Conservation (phyloP, 805 yeast genomes). For the Cyberlindnera saturnus region DNA sequence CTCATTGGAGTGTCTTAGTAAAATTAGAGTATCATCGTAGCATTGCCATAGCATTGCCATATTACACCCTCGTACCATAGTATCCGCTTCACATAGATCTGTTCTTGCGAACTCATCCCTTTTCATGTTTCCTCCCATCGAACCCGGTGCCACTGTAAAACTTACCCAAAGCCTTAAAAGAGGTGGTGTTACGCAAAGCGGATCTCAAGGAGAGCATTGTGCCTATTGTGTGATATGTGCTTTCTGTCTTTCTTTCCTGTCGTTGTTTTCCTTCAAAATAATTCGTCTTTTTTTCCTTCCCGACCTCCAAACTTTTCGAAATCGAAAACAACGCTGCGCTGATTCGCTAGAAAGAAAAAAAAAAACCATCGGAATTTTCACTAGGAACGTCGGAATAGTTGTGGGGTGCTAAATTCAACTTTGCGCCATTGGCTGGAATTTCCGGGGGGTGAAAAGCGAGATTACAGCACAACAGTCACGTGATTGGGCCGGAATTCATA, state of each 20-base stretch:
- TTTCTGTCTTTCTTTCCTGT: background rate
- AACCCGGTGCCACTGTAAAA: background rate
- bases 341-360: slow-evolving; percentile 21
- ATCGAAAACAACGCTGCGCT: slow-evolving; percentile 21
- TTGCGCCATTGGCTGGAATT: no score
- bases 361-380: slow-evolving; percentile 2
- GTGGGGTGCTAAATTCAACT: no score
- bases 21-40: background rate
- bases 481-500: background rate
- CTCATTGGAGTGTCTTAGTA: background rate
- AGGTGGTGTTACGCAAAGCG: slow-evolving; percentile 22
- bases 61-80: no score
- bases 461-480: background rate
- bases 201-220: slow-evolving; percentile 26
- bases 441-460: no score
- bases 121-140: background rate
- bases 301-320: slow-evolving; percentile 6
- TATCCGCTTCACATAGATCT: no score
- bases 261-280: background rate
- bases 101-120: no score
- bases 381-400: background rate
- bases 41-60: background rate
- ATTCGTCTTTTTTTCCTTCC: slow-evolving; percentile 6
- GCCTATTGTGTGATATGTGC: slow-evolving; percentile 1
- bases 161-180: slow-evolving; percentile 24